Conservation (phyloP, 371 early-diverging fungal genomes). For the Phascolomyces articulosus region DNA sequence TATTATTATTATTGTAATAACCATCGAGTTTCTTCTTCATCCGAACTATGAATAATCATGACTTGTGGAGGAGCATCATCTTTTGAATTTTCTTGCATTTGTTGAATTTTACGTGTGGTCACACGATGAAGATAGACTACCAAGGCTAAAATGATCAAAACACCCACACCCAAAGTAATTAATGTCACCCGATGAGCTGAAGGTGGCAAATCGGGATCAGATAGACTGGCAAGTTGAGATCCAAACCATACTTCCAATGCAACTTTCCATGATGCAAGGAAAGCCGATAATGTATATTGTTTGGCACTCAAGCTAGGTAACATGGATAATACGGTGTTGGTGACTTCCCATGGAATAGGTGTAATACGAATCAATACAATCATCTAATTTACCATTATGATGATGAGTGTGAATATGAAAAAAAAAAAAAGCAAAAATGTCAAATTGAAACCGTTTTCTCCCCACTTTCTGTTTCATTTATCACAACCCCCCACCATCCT, state of each 20-base stretch:
- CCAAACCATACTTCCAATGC: constrained; percentile 47
- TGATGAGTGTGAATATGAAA: too few relatives aligned
- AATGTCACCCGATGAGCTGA: constrained; percentile 42
- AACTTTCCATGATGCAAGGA: constrained; percentile 34
- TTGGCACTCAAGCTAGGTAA: constrained; percentile 16
- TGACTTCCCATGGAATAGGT: constrained; percentile 44
- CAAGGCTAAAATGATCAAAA: constrained; percentile 21
- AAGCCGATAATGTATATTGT: constrained; percentile 26
- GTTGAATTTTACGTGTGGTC: constrained; percentile 20
- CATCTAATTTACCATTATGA: constrained; percentile 22
- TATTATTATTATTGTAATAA: neutral
- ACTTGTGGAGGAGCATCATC: neutral
- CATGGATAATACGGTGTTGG: constrained; percentile 32
- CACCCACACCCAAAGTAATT: constrained; percentile 33
- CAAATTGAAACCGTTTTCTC: too few relatives aligned
- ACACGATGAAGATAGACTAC: constrained; percentile 30
- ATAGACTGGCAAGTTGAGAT: constrained; percentile 38
- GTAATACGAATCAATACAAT: constrained; percentile 36
- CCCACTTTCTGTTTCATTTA: too few relatives aligned
- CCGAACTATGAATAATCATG: neutral
- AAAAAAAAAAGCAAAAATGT: neutral
- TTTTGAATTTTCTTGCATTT: constrained; percentile 6
- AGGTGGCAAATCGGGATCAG: constrained; percentile 36
- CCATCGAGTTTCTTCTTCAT: constrained; percentile 4
- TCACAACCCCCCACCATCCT: too few relatives aligned